Evolutionary conservation across 257 asterid species (phyloP).

Genomic region (Cynanchum wilfordii): DNA sequence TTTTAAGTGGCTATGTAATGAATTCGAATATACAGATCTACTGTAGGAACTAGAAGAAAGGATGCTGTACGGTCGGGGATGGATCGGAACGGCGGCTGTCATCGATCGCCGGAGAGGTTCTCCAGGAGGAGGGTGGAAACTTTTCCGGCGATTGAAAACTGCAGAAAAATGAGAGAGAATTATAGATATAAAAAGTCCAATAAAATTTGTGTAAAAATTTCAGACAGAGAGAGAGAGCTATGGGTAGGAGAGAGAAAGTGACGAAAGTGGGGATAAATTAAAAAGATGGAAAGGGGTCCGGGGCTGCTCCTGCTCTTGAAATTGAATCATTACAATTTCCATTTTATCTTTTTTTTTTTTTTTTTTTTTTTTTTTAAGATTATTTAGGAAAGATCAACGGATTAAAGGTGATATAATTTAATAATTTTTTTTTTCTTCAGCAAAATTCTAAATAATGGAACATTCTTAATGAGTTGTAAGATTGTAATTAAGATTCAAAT

Average conservation of each 20-base stretch:
- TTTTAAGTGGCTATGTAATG: slow-evolving; percentile 2
- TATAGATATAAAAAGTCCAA: background rate
- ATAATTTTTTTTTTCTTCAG: too few species aligned
- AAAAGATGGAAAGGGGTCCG: background rate
- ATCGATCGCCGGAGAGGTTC: slow-evolving; percentile 26
- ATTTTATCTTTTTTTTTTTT: slow-evolving; percentile 2
- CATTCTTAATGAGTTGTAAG: too few species aligned
- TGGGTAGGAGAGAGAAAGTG: slow-evolving; percentile 1
- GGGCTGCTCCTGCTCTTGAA: slow-evolving; percentile 7
- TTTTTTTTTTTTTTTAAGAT: background rate
- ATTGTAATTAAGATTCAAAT: too few species aligned
- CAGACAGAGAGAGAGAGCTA: background rate
- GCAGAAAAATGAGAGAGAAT: background rate
- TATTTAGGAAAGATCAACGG: too few species aligned
- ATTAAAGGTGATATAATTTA: too few species aligned
- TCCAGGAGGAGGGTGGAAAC: slow-evolving; percentile 13
- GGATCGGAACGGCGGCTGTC: slow-evolving; percentile 12
- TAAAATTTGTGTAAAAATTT: slow-evolving; percentile 1
- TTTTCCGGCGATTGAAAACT: slow-evolving; percentile 27
- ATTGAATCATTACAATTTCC: slow-evolving; percentile 16
- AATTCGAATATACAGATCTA: slow-evolving; percentile 12
- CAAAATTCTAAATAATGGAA: too few species aligned
- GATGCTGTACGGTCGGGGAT: background rate
- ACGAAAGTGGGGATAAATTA: slow-evolving; percentile 20
- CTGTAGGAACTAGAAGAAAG: background rate